Evolutionary conservation across 1,139 yeast species (phyloP).

Genomic region (Yamadazyma taylorii): DNA sequence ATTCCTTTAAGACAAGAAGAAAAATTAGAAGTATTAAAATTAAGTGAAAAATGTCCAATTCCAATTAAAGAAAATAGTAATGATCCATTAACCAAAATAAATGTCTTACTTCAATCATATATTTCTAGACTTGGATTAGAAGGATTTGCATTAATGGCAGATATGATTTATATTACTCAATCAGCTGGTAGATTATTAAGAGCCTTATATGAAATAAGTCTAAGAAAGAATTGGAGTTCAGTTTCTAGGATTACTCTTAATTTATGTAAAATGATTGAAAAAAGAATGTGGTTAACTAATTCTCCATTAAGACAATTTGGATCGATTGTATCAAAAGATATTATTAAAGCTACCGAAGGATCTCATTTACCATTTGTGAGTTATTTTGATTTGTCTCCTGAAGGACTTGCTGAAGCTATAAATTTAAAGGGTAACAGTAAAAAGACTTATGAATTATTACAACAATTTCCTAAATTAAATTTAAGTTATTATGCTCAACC

Average conservation of each 20-base stretch:
- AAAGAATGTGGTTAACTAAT: conserved; percentile 78
- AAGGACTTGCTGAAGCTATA: conserved; percentile 80
- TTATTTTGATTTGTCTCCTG: conserved; percentile 68
- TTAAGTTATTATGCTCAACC: conserved; percentile 71
- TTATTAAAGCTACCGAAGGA: conserved; percentile 73
- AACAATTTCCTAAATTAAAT: conserved; percentile 68
- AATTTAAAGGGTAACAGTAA: conserved; percentile 69
- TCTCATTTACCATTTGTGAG: conserved; percentile 83
- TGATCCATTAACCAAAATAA: conserved; percentile 79
- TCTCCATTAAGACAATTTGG: conserved; percentile 86
- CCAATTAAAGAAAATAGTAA: conserved; percentile 75
- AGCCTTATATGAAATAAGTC: conserved; percentile 79
- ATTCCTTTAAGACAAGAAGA: conserved; percentile 89
- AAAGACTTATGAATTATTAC: conserved; percentile 58
- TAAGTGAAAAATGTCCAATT: conserved; percentile 77
- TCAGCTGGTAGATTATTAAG: conserved; percentile 88
- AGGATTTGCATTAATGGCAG: conserved; percentile 90
- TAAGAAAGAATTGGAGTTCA: conserved; percentile 71
- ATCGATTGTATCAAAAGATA: conserved; percentile 57
- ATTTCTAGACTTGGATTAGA: conserved; percentile 73
- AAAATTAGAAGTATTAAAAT: conserved; percentile 66
- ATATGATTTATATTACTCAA: conserved; percentile 90
- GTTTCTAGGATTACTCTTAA: conserved; percentile 59
- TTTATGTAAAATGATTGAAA: conserved; percentile 78
- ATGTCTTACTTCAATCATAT: conserved; percentile 78